Base-by-base conservation (phyloP, 164 flowering plant species). In the Vitis cinerea region DNA sequence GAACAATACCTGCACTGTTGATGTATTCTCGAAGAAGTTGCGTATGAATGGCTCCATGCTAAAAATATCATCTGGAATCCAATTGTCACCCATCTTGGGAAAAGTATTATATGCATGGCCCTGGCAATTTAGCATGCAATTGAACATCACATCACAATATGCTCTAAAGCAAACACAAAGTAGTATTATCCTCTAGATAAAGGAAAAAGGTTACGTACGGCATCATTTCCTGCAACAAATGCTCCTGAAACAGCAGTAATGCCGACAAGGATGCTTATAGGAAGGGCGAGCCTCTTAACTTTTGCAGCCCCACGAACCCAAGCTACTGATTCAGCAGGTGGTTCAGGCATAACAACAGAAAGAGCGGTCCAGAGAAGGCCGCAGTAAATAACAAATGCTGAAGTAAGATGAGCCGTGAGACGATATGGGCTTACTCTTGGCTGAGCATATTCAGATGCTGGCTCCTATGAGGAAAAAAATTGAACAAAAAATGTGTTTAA, bases 171-270 rank as follows among this genome's bases (percentile, higher is more conserved):
- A 37, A 37, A 6, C 7, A 4, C 8, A 37, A 3, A 37, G 44
- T 48, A 66, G 29, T 13, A 53, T 53, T 30, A 61, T 19, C 23
- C 19, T 8, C 8, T 13, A 53, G 60, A 54, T 23, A 23, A 37
- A 37, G 44, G 30, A 44, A 19, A 27, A 58, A 23, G 27, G 52
- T 61, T 37, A 68, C 88, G 66, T 88, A 93, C 99, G 66, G 97
- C 99, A 83, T 95, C 98, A 85, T 95, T 95, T 76, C 99, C 99
- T 50, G 98, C 97, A 79, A 95, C 99, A 80, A 93, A 93, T 63
- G 99, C 98, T 68, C 99, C 98, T 37, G 98, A 93, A 53, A 93
- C 61, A 14, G 97, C 98, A 71, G 97, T 93, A 53, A 93, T 27
- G 49, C 97, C 99, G 66, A 82, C 92, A 69, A 95, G 83, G 16